phyloP scores from a whole-genome alignment of 176 grass and related monocot genomes.

The Avena eriantha region DNA sequence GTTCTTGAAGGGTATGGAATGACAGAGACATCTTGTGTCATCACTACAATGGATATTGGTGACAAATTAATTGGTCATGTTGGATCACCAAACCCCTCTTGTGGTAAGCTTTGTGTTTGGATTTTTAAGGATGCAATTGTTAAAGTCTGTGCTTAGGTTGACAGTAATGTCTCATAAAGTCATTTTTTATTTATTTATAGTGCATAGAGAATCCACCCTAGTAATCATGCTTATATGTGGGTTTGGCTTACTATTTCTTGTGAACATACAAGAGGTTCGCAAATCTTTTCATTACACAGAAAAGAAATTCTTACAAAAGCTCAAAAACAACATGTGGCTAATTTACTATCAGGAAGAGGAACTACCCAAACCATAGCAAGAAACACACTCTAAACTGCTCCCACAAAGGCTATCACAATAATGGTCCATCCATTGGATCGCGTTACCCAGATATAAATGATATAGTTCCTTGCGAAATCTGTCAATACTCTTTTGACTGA shows the following conservation, averaged over 20 bases:
- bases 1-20: slow-evolving; percentile 97
- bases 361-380: background rate
- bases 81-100: slow-evolving; percentile 85
- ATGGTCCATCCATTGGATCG: background rate
- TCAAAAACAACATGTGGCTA: background rate
- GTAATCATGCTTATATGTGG: background rate
- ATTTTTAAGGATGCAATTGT: slow-evolving; percentile 15
- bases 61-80: slow-evolving; percentile 88
- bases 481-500: background rate
- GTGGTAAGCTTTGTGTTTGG: slow-evolving; percentile 57
- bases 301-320: background rate
- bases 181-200: background rate
- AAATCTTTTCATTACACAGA: background rate
- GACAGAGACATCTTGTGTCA: slow-evolving; percentile 98
- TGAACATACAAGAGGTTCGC: background rate
- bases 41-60: slow-evolving; percentile 65
- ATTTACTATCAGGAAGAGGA: background rate
- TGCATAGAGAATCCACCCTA: slow-evolving; percentile 28
- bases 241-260: background rate
- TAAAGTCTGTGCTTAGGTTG: slow-evolving; percentile 24
- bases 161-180: slow-evolving; percentile 17
- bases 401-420: background rate
- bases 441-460: slow-evolving; percentile 7
- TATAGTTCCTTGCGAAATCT: background rate
- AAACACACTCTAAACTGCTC: background rate